Conservation (phyloP, 2,329 filamentous ascomycete species). For the Echinosphaeria canescens region DNA sequence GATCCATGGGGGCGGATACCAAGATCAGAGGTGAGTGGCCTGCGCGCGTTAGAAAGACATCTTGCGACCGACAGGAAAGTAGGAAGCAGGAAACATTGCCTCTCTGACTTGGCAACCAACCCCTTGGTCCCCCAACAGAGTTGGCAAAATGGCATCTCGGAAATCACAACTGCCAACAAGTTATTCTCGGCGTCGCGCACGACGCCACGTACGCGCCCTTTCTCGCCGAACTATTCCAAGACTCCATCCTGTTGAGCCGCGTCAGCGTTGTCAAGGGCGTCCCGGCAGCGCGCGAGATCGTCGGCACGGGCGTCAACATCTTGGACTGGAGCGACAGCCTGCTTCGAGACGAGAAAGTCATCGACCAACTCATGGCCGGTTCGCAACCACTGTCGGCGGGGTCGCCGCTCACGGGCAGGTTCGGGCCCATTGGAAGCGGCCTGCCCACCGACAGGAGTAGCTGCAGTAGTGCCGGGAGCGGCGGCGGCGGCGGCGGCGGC, state of each 20-base stretch:
- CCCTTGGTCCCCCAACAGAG: conserved; percentile 13
- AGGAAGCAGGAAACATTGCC: no score
- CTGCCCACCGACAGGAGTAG: conserved; percentile 2
- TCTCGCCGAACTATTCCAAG: conserved; percentile 27
- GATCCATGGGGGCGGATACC: conserved; percentile 32
- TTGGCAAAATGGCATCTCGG: conserved; percentile 31
- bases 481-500: conserved; percentile 1
- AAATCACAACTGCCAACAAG: conserved; percentile 38
- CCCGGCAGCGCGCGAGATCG: conserved; percentile 25
- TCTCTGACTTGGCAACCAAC: background rate
- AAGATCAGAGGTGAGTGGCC: conserved; percentile 36
- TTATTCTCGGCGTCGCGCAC: conserved; percentile 39
- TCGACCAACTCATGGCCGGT: conserved; percentile 12
- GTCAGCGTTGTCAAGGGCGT: conserved; percentile 31
- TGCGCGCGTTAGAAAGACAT: no score
- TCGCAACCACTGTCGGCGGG: background rate
- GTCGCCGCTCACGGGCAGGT: no score
- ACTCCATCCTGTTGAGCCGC: conserved; percentile 17
- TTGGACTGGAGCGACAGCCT: conserved; percentile 21
- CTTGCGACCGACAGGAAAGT: no score
- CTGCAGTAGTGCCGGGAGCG: conserved; percentile 3
- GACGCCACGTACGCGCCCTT: conserved; percentile 38
- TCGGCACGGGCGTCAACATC: conserved; percentile 20
- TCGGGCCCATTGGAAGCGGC: no score
- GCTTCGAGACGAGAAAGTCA: conserved; percentile 30